Base-by-base conservation (phyloP, 1,284 basidiomycete species). In the Flammula alnicola region DNA sequence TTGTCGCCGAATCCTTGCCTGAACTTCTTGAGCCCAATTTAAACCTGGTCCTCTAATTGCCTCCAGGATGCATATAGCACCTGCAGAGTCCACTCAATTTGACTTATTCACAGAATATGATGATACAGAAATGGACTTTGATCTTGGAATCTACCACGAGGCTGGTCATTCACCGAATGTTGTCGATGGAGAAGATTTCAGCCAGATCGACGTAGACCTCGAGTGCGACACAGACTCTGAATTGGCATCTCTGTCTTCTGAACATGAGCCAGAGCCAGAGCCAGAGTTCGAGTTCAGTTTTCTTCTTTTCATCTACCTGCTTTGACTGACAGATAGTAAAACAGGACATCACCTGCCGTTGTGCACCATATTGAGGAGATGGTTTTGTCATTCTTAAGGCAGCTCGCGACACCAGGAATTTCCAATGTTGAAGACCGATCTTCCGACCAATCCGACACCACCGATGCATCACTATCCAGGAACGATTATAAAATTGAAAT, bases 321-420 rank as follows among this genome's bases (percentile, higher is more conserved):
- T 11, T 41, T 49, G 20, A 44, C n/a, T 41, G 25, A 39, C 32
- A 7, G 14, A 3, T 37, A 47, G 44, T 8, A 29, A n/a, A n/a
- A 38, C 17, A 19, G 16, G 14, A 17, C 38, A 12, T 7, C 49
- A 26, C 25, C 46, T 29, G 43, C 19, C 12, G 49, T 44, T 4
- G 29, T 54, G 5, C 25, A 38, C 7, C 32, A 60, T n/a, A 73
- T 86, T 3, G 85, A 88, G 65, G 68, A 69, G 11, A 66, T 86
- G 41, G 71, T 79, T 0, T 56, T 81, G 17, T 73, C 74, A 19
- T 78, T 88, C 41, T 65, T 87, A 25, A 69, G 66, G 14, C 83
- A 86, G 60, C 70, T 87, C 6, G 68, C 64, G 8, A 56, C 51
- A 31, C 59, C 63, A 16, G 54, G 61, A 47, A 17, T 40, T 22